Evolutionary conservation across 371 early-diverging fungal genomes (phyloP).

Genomic region (Smittium mucronatum): DNA sequence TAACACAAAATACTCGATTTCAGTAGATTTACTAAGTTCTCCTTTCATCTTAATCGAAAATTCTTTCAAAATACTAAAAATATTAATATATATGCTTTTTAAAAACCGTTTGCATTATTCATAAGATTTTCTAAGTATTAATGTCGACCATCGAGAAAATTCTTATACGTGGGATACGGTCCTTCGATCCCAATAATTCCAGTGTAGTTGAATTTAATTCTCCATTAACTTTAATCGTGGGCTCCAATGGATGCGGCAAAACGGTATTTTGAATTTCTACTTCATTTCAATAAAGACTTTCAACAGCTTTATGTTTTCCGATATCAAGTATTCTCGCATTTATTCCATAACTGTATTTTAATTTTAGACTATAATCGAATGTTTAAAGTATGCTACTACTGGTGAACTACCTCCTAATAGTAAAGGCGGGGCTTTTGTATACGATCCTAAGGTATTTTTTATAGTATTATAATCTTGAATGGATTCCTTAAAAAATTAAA

Average conservation of each 20-base stretch:
- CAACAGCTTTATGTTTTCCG: not conserved
- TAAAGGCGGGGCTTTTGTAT: constrained; percentile 87
- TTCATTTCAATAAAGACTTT: constrained; percentile 3
- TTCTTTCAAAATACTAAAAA: no score
- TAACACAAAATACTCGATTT: no score
- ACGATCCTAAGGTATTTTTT: constrained; percentile 83
- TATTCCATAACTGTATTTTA: no score
- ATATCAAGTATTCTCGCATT: no score
- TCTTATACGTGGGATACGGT: constrained; percentile 85
- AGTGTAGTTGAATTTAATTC: constrained; percentile 78
- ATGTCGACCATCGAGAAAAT: constrained; percentile 72
- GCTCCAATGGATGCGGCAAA: constrained; percentile 97
- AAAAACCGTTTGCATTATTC: no score
- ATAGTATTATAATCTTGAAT: not conserved
- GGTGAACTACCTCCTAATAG: constrained; percentile 93
- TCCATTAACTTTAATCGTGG: constrained; percentile 97
- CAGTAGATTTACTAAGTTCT: no score
- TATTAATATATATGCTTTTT: no score
- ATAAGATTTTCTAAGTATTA: no score
- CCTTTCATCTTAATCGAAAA: no score
- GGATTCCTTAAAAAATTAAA: no score
- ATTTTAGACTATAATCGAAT: constrained; percentile 85
- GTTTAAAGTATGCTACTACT: constrained; percentile 94
- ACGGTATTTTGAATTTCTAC: constrained; percentile 42
- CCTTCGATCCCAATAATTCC: constrained; percentile 75